Conservation (phyloP, 441 rosid genomes). For the Dalechampia spathulata region DNA sequence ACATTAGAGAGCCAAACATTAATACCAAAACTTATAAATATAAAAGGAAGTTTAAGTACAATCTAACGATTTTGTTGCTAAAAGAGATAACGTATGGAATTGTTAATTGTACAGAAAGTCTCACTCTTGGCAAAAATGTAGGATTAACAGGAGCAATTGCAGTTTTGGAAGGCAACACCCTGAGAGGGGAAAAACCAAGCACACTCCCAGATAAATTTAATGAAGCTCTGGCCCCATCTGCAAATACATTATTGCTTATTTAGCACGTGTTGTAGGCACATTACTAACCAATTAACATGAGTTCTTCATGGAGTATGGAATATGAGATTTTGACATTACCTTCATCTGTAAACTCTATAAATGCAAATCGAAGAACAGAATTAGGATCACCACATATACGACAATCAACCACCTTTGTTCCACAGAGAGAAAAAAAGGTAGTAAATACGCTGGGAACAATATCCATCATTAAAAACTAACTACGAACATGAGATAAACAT, state of each 20-base stretch:
- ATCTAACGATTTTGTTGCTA: background rate
- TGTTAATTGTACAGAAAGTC: constrained; percentile 16
- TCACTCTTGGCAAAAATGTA: constrained; percentile 84
- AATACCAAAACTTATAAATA: no score
- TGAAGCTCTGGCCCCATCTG: constrained; percentile 75
- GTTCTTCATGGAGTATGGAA: background rate
- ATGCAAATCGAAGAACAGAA: constrained; percentile 85
- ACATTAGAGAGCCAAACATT: no score
- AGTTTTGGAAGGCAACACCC: constrained; percentile 87
- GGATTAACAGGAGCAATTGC: constrained; percentile 97
- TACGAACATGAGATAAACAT: background rate
- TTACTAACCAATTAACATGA: background rate
- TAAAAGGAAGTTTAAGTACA: background rate
- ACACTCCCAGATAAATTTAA: constrained; percentile 65
- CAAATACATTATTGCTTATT: background rate
- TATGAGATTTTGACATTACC: constrained; percentile 30
- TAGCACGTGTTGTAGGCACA: background rate
- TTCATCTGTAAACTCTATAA: constrained; percentile 86
- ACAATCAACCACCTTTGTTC: constrained; percentile 68
- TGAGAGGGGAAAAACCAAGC: constrained; percentile 85
- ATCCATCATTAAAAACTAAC: constrained; percentile 6
- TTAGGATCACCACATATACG: constrained; percentile 95
- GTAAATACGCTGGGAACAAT: background rate
- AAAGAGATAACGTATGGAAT: background rate
- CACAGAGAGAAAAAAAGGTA: constrained; percentile 8